Evolutionary conservation across 2,329 filamentous ascomycete genomes (phyloP).

Genomic region (Aspergillus pseudoterreus): DNA sequence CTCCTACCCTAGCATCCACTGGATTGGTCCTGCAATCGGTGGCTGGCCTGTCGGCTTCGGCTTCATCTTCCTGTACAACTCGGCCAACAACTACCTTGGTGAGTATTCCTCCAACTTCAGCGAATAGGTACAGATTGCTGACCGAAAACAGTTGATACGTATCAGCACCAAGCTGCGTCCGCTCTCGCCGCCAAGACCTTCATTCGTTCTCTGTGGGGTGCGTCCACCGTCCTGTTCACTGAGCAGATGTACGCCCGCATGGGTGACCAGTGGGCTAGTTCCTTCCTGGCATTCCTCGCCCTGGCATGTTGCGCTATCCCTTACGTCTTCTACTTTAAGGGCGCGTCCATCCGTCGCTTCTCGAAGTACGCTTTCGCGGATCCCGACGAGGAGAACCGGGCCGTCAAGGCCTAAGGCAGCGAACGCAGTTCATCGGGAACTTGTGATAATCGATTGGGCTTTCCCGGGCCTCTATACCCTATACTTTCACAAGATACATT

Average conservation of each 20-base stretch:
- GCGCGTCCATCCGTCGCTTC: conserved; percentile 63
- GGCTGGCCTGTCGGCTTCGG: conserved; percentile 72
- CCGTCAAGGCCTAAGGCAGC: conserved; percentile 1
- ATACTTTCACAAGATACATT: neutral
- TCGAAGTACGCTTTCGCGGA: conserved; percentile 70
- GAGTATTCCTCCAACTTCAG: conserved; percentile 7
- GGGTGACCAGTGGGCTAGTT: conserved; percentile 71
- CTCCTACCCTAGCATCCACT: conserved; percentile 62
- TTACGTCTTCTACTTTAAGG: conserved; percentile 76
- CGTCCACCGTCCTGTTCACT: conserved; percentile 72
- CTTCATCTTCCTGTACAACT: conserved; percentile 80
- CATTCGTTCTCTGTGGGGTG: conserved; percentile 76
- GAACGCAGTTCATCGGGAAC: neutral
- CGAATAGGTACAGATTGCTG: conserved; percentile 5
- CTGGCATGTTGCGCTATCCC: conserved; percentile 79
- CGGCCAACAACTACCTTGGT: conserved; percentile 68
- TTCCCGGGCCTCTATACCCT: neutral
- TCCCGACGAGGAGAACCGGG: conserved; percentile 44
- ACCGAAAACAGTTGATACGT: conserved; percentile 52
- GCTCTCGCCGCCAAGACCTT: conserved; percentile 80
- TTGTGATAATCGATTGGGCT: neutral
- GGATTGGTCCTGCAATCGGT: conserved; percentile 69
- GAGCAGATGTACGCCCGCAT: conserved; percentile 73
- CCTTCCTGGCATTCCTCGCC: conserved; percentile 68
- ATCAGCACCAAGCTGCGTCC: conserved; percentile 72